Evolutionary conservation across 1,284 basidiomycete species (phyloP).

Genomic region (Ustilago nuda): DNA sequence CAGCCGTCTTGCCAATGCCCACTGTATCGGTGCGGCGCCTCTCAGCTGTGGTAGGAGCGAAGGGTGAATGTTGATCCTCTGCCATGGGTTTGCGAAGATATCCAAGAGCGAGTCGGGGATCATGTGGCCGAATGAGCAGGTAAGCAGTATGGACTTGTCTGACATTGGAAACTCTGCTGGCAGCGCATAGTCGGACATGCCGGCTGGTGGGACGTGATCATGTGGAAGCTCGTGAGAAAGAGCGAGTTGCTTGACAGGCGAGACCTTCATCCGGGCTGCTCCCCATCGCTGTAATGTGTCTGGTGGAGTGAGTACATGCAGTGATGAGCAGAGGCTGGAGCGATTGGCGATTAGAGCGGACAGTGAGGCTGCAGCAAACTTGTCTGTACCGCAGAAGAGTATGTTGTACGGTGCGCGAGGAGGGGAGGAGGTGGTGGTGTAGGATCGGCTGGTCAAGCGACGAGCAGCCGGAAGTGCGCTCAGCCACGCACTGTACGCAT

Average conservation of each 20-base stretch:
- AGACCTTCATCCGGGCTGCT: constrained; percentile 55
- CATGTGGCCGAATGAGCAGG: constrained; percentile 92
- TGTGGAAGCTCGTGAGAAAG: constrained; percentile 28
- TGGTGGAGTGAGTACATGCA: constrained; percentile 76
- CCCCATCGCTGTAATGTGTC: constrained; percentile 67
- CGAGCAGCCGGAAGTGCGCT: not conserved
- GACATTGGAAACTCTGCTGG: constrained; percentile 17
- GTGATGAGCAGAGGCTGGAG: constrained; percentile 8
- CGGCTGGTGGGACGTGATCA: constrained; percentile 34
- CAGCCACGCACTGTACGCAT: not conserved
- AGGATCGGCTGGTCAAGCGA: not conserved
- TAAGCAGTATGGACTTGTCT: constrained; percentile 75
- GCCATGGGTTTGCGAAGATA: constrained; percentile 74
- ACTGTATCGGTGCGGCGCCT: constrained; percentile 92
- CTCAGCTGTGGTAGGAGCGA: constrained; percentile 88
- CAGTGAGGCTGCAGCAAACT: constrained; percentile 48
- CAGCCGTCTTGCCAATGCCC: constrained; percentile 73
- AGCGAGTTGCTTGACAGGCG: constrained; percentile 58
- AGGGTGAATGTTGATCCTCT: constrained; percentile 90
- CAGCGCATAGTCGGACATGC: constrained; percentile 31
- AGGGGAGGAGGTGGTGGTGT: not conserved
- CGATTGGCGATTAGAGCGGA: constrained; percentile 24
- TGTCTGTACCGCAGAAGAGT: constrained; percentile 66
- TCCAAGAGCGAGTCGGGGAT: constrained; percentile 77
- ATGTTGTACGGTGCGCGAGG: constrained; percentile 59